Conservation (phyloP, 768 basidiomycete species). For the Suillus cothurnatus region DNA sequence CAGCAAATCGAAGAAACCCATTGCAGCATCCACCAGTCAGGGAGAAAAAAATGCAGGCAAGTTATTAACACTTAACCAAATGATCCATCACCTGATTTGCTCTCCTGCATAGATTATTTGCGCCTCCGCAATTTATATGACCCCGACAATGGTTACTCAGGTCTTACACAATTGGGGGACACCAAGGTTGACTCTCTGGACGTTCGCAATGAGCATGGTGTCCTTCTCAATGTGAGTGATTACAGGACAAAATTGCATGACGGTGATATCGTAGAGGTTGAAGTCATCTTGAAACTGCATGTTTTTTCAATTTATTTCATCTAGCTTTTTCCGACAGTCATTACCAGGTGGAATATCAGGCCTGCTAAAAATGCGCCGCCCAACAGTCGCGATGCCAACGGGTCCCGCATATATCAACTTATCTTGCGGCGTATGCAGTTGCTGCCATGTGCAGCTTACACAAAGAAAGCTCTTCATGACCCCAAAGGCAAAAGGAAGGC, state of each 20-base stretch:
- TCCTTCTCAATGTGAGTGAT: background rate
- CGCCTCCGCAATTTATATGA: background rate
- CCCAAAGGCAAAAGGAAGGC: no score
- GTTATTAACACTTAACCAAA: background rate
- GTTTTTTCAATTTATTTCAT: background rate
- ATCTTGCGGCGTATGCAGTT: no score
- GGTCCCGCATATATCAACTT: no score
- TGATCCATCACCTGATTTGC: background rate
- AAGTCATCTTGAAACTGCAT: slow-evolving; percentile 4
- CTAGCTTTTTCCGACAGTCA: background rate
- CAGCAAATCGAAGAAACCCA: background rate
- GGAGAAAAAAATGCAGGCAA: background rate
- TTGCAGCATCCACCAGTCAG: background rate
- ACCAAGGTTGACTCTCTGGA: background rate
- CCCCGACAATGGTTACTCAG: background rate
- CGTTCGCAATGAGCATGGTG: background rate
- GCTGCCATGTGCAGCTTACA: no score
- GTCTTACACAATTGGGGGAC: background rate
- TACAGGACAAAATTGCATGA: background rate
- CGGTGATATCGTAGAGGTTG: background rate
- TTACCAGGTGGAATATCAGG: no score
- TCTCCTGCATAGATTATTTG: background rate
- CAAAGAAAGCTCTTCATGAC: no score
- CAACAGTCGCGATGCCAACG: no score
- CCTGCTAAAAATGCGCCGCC: no score